Percentiles rank a stretch among this genome's conserved stretches.
Evolutionary conservation across 2,329 filamentous ascomycete species (phyloP).

Genomic region (Diaporthe ampelina): DNA sequence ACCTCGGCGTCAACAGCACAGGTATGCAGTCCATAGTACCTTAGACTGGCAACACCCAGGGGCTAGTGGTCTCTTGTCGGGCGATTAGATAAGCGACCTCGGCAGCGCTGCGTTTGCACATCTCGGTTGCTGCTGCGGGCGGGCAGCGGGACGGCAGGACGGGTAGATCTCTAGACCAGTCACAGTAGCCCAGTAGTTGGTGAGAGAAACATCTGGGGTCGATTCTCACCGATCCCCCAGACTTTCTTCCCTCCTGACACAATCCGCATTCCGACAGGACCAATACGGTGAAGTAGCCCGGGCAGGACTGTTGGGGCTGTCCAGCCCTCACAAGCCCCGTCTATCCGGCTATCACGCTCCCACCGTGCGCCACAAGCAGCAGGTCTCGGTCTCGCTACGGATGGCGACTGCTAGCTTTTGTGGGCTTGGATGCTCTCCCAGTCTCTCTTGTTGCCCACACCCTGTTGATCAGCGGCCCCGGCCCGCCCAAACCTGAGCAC

Average conservation of each 20-base stretch:
- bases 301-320: constrained; percentile 2
- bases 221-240: constrained; percentile 13
- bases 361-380: constrained; percentile 22
- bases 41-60: neutral
- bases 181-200: neutral
- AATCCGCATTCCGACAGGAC: neutral
- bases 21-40: no score
- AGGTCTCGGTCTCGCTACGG: constrained; percentile 4
- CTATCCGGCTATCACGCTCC: neutral
- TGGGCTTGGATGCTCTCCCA: constrained; percentile 21
- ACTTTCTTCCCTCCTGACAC: constrained; percentile 4
- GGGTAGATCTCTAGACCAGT: constrained; percentile 27
- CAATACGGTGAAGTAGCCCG: neutral
- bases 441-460: neutral
- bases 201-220: constrained; percentile 23
- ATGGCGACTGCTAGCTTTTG: constrained; percentile 23
- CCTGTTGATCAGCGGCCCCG: constrained; percentile 5
- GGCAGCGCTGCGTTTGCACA: constrained; percentile 26
- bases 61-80: neutral
- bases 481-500: constrained; percentile 12
- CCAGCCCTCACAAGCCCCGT: neutral
- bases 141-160: constrained; percentile 21
- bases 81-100: constrained; percentile 36
- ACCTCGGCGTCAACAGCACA: neutral
- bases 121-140: constrained; percentile 5